These are phyloP conservation scores for Suillus occidentalis DNA, from an alignment of 768 basidiomycete species.

Conservation along the genomic window DNA sequence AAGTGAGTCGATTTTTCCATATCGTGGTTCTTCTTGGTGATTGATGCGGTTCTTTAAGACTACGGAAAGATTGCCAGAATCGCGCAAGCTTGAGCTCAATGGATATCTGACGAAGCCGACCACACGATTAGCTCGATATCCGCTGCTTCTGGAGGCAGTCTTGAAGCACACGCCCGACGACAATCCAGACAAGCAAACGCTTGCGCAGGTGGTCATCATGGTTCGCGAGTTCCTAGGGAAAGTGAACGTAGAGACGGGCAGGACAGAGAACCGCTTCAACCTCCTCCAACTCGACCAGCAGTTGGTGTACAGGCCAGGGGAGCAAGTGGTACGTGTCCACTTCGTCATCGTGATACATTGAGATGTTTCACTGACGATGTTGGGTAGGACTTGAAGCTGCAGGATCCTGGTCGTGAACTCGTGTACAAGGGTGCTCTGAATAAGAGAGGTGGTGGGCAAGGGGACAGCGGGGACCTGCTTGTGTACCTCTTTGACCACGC, in stretches of 20 bases:
- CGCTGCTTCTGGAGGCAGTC: conserved; percentile 88
- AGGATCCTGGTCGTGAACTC: conserved; percentile 87
- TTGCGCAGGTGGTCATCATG: conserved; percentile 76
- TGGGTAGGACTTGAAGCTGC: conserved; percentile 75
- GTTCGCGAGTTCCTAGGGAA: conserved; percentile 81
- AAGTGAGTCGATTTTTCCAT: conserved; percentile 49
- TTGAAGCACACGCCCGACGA: conserved; percentile 91
- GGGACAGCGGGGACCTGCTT: conserved; percentile 84
- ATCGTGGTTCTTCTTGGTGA: background rate
- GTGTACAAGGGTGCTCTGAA: conserved; percentile 89
- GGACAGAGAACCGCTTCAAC: conserved; percentile 95
- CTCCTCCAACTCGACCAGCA: conserved; percentile 91
- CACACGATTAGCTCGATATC: conserved; percentile 95
- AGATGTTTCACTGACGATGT: background rate
- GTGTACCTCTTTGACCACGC: conserved; percentile 98
- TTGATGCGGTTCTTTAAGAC: conserved; percentile 45
- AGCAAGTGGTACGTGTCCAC: conserved; percentile 69
- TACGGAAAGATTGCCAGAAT: conserved; percentile 91
- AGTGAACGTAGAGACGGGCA: conserved; percentile 93
- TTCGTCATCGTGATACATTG: conserved; percentile 1
- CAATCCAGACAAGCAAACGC: conserved; percentile 75
- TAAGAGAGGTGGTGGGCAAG: conserved; percentile 70
- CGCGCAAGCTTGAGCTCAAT: conserved; percentile 94
- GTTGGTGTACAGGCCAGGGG: conserved; percentile 84
- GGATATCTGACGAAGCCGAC: conserved; percentile 98